A percentile compares a stretch with the other conserved stretches of the same genome.
Conservation (phyloP, 805 yeast species). For the Ascoidea rubescens region DNA sequence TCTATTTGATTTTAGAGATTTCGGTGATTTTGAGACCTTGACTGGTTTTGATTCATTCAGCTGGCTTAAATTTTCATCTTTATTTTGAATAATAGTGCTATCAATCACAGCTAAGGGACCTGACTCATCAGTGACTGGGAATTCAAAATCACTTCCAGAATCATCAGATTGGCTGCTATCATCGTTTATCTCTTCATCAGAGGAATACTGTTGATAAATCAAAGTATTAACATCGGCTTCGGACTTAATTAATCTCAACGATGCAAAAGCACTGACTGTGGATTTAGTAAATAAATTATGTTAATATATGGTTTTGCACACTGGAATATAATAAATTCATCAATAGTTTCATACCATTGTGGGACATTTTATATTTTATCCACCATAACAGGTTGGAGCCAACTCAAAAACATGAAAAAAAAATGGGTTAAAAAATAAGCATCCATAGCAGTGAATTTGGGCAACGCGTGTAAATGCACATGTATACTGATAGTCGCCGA, state of each 20-base stretch:
- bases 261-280: neutral
- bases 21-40: conserved; percentile 2
- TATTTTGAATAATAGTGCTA: neutral
- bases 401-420: too few relatives aligned
- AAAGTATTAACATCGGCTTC: conserved; percentile 3
- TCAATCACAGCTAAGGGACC: neutral
- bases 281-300: neutral
- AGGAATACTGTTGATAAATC: conserved; percentile 6
- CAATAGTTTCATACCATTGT: too few relatives aligned
- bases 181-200: conserved; percentile 2
- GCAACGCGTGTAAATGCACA: too few relatives aligned
- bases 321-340: too few relatives aligned
- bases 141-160: neutral
- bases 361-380: too few relatives aligned
- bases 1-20: neutral
- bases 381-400: too few relatives aligned
- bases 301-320: too few relatives aligned
- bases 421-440: too few relatives aligned
- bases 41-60: neutral
- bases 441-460: too few relatives aligned
- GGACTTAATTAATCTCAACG: neutral
- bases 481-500: too few relatives aligned
- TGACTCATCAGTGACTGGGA: neutral
- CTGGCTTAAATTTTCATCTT: neutral
- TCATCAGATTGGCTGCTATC: neutral